Base-by-base conservation (phyloP, 805 yeast genomes). In the Candida pseudoglaebosa region DNA sequence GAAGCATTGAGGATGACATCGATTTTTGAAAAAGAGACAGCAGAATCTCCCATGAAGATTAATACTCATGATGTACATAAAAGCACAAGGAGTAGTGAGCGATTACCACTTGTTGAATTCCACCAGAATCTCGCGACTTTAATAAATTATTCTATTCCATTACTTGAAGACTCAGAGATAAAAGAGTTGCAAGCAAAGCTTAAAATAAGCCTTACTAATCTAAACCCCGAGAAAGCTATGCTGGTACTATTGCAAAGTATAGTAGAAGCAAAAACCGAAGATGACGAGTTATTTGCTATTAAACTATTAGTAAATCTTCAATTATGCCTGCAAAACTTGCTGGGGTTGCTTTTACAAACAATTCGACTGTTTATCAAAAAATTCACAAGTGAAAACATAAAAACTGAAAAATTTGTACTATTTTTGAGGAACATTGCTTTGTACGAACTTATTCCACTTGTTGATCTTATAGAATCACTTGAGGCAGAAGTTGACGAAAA, bases 41-140 rank as follows among this genome's bases (percentile, higher is more conserved):
- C 48, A 3, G 71, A 64, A 6, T 60, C 70, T 1, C 72, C 72
- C 0, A 50, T 66, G 57, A 59, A 54, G 26, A 53, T 62, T 2
- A 53, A 46, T 33, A 46, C 53, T 1, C 52, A 47, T 2, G 52
- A 49, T 18, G 10, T 18, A 4, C 29, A 16, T 15, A 32, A 33
- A 29, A 34, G 30, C 17, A 38, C 28, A 16, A 20, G 38, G 18
- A 28, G 19, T 7, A 35, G 28, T 21, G 40, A 38, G 4, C 24
- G 38, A 19, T 42, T 42, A 26, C 33, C 44, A 2, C 36, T 43
- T 4, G 52, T 48, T 10, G 54, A 49, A 7, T 65, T 67, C 38
- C 49, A 54, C 22, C 45, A 45, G 12, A 66, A 62, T 30, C 48
- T 66, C 26, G 54, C 56, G 15, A 33, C 28, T 12, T 43, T 65